These are phyloP conservation scores for Poa annua DNA, from an alignment of 176 grass and related monocot species.

Conservation along the genomic window DNA sequence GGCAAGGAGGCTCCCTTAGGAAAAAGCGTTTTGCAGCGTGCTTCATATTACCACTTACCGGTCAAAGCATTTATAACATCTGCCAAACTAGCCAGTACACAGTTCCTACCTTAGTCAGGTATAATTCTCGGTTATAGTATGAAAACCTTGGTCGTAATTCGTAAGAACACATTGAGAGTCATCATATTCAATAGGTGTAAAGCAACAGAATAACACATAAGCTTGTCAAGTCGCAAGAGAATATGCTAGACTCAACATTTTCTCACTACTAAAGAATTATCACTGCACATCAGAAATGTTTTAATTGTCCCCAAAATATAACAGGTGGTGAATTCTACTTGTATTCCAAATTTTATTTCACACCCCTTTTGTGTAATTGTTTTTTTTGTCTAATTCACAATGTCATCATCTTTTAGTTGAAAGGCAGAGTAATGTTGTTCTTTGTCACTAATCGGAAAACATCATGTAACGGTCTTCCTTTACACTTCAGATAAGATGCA, in stretches of 20 bases:
- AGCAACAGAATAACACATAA: not conserved
- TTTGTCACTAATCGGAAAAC: not conserved
- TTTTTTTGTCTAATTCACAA: not conserved
- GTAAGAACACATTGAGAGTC: not conserved
- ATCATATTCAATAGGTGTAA: not conserved
- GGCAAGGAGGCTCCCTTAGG: too few relatives aligned
- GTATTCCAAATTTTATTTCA: not conserved
- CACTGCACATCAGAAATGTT: conserved; percentile 13
- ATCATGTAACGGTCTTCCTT: not conserved
- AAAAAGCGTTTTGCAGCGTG: too few relatives aligned
- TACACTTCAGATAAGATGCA: not conserved
- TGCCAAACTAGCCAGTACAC: not conserved
- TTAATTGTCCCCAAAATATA: not conserved
- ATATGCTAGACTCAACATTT: not conserved
- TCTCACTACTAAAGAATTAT: not conserved
- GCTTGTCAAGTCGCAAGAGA: conserved; percentile 15
- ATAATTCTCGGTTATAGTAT: too few relatives aligned
- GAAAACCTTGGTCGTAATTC: too few relatives aligned
- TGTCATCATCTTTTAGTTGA: not conserved
- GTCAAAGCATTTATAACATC: too few relatives aligned
- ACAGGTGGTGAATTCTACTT: not conserved
- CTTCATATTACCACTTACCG: too few relatives aligned
- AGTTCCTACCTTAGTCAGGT: not conserved
- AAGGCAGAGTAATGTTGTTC: not conserved
- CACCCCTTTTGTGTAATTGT: not conserved